Base-by-base conservation (phyloP, 164 flowering plant species). In the Malania oleifera region DNA sequence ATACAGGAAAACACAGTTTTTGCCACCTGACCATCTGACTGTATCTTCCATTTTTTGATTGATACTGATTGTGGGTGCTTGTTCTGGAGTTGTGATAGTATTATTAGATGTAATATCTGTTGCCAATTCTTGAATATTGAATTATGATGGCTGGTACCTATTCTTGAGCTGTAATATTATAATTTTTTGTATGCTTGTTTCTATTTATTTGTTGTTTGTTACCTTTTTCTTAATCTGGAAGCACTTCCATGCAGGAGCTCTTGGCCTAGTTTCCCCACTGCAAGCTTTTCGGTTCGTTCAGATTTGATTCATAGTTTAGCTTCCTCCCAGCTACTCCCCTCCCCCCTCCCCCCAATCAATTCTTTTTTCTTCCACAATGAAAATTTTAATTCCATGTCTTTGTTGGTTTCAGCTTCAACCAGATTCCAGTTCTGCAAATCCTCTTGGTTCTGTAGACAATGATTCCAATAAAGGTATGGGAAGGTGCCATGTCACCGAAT, bases 211-310 rank as follows among this genome's bases (percentile, higher is more conserved):
- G n/a, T n/a, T n/a, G n/a, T n/a, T n/a, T n/a, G n/a, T n/a, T n/a
- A n/a, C n/a, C n/a, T n/a, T n/a, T n/a, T n/a, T n/a, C n/a, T n/a
- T n/a, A n/a, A n/a, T n/a, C n/a, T n/a, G n/a, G n/a, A n/a, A n/a
- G n/a, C 47, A 52, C 24, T 37, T 60, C 40, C 43, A 25, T 76
- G 75, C 77, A 86, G 88, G 75, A 73, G 69, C 28, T 44, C 81
- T 45, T 81, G 85, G 92, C 63, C 82, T 41, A 60, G 66, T 63
- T 71, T 67, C 48, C 43, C 83, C 52, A 54, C 71, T 18, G 44
- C 80, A 31, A 71, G 74, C n/a, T 18, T 52, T 68, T 57, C 63
- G 80, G 91, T 85, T 39, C 1, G 87, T 74, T 41, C 20, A 44
- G 5, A 29, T 31, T 28, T 67, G 52, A 17, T 18, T 52, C 23